Evolutionary conservation across 1,284 basidiomycete species (phyloP).

Genomic region (Thecaphora thlaspeos): DNA sequence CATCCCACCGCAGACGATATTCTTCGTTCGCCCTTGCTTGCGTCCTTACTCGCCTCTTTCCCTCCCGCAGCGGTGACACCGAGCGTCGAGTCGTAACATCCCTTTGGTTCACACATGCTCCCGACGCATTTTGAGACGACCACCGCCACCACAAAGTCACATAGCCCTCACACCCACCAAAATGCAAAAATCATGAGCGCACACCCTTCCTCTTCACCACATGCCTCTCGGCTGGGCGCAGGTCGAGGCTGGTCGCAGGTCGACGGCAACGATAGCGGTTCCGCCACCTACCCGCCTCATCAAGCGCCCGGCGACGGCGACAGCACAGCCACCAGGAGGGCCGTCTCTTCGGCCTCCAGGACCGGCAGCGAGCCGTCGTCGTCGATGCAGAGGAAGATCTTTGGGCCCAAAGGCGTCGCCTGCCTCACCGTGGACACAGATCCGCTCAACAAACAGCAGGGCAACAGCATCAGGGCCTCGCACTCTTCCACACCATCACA

Average conservation of each 20-base stretch:
- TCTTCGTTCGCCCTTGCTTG: no score
- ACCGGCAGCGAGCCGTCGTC: background rate
- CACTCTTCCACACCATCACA: background rate
- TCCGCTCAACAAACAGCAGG: slow-evolving; percentile 7
- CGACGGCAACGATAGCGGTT: slow-evolving; percentile 1
- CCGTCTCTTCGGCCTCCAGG: background rate
- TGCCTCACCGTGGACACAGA: slow-evolving; percentile 34
- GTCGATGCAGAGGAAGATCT: slow-evolving; percentile 7
- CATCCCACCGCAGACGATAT: no score
- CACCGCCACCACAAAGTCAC: no score
- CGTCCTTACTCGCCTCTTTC: no score
- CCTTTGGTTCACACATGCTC: slow-evolving; percentile 23
- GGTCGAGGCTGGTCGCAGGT: background rate
- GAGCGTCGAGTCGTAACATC: no score
- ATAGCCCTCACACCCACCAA: slow-evolving; percentile 3
- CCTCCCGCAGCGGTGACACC: no score
- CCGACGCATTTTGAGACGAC: slow-evolving; percentile 19
- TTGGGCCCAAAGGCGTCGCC: slow-evolving; percentile 23
- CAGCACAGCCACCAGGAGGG: no score
- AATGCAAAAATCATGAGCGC: background rate
- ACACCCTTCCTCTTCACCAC: background rate
- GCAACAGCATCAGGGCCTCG: background rate
- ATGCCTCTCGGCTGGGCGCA: background rate
- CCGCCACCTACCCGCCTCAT: slow-evolving; percentile 12
- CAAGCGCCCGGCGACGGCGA: no score